Conservation (phyloP, 805 yeast genomes). For the Starmera dryadoides region DNA sequence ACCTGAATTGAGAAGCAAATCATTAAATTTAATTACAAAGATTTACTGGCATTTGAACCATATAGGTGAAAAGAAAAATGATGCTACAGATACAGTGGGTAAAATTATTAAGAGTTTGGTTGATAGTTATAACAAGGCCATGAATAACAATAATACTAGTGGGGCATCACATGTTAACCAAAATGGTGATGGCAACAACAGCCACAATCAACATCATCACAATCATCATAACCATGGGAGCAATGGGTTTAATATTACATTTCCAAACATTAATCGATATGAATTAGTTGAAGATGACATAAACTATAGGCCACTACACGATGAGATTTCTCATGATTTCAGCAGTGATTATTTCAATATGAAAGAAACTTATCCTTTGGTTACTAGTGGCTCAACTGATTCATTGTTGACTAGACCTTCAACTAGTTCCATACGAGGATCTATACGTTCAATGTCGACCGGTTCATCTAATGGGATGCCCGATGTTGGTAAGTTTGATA, state of each 20-base stretch:
- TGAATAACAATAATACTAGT: conserved; percentile 11
- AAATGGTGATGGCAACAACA: conserved; percentile 3
- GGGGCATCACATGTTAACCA: conserved; percentile 4
- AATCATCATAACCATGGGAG: too few species aligned
- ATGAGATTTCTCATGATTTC: conserved; percentile 18
- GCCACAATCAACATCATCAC: too few species aligned
- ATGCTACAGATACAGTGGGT: conserved; percentile 55
- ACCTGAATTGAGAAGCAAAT: conserved; percentile 30
- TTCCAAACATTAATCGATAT: not conserved
- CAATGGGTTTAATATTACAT: too few species aligned
- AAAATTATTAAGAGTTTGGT: conserved; percentile 44
- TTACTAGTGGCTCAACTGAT: not conserved
- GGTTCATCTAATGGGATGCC: not conserved
- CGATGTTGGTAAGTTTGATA: conserved; percentile 25
- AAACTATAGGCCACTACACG: conserved; percentile 19
- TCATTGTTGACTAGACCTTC: not conserved
- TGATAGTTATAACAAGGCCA: conserved; percentile 29
- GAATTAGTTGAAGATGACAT: conserved; percentile 4
- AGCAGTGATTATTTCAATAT: conserved; percentile 4
- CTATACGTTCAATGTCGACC: not conserved
- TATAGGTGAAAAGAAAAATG: conserved; percentile 49
- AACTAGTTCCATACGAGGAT: not conserved
- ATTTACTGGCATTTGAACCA: conserved; percentile 54
- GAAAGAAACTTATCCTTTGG: not conserved
- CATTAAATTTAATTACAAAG: conserved; percentile 40